Evolutionary conservation across 2,329 filamentous ascomycete species (phyloP).

Genomic region (Neonectria faginata): DNA sequence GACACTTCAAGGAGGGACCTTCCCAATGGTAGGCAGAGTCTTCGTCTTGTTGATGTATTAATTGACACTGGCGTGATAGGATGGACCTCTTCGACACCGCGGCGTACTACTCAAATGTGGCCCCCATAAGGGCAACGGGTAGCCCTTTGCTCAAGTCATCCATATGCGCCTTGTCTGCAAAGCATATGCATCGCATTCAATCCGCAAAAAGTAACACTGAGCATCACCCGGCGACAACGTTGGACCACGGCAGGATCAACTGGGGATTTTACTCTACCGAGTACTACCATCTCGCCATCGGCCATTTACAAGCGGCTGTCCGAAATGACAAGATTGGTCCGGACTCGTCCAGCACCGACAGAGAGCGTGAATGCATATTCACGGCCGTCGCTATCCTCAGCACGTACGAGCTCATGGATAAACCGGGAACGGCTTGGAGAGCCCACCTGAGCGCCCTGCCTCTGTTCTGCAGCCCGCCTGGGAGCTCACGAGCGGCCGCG

Average conservation of each 20-base stretch:
- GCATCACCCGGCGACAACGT: neutral
- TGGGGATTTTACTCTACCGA: slow-evolving; percentile 40
- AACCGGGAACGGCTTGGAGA: slow-evolving; percentile 71
- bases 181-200: slow-evolving; percentile 30
- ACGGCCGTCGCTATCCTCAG: slow-evolving; percentile 75
- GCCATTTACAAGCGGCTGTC: slow-evolving; percentile 30
- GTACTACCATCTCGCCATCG: slow-evolving; percentile 38
- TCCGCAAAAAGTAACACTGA: neutral
- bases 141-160: slow-evolving; percentile 35
- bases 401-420: slow-evolving; percentile 75
- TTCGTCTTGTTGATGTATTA: rapidly evolving
- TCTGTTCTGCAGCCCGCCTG: slow-evolving; percentile 61
- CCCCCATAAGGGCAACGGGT: slow-evolving; percentile 36
- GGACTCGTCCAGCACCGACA: slow-evolving; percentile 55
- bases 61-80: slow-evolving; percentile 1
- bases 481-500: slow-evolving; percentile 41
- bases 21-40: slow-evolving; percentile 26
- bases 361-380: slow-evolving; percentile 58
- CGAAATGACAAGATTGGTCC: slow-evolving; percentile 3
- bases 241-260: neutral
- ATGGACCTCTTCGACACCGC: slow-evolving; percentile 43
- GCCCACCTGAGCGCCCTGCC: slow-evolving; percentile 75
- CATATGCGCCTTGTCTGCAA: slow-evolving; percentile 37
- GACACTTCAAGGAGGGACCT: slow-evolving; percentile 38
- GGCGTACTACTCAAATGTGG: slow-evolving; percentile 38